Percentiles rank a stretch among this genome's conserved stretches.
Evolutionary conservation across 2,329 filamentous ascomycete species (phyloP).

Genomic region (Colletotrichum salicis): DNA sequence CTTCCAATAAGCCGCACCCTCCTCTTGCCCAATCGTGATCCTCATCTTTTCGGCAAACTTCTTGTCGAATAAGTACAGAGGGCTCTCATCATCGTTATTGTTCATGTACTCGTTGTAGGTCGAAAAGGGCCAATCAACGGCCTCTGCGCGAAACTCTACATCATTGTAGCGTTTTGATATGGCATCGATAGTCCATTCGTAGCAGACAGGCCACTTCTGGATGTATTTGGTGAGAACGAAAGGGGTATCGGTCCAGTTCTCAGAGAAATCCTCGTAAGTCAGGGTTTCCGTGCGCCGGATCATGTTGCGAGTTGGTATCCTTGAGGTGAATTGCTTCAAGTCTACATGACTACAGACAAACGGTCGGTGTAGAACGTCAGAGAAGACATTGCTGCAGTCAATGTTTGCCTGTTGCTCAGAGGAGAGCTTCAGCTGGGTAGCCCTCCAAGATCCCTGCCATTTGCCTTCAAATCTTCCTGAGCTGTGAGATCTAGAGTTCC

Average conservation of each 20-base stretch:
- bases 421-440: conserved; percentile 74
- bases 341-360: conserved; percentile 87
- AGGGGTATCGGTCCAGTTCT: conserved; percentile 80
- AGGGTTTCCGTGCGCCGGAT: conserved; percentile 78
- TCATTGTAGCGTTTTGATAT: conserved; percentile 73
- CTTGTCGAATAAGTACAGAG: conserved; percentile 91
- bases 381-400: conserved; percentile 83
- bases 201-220: conserved; percentile 81
- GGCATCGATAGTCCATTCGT: conserved; percentile 76
- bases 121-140: conserved; percentile 89
- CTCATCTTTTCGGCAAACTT: conserved; percentile 88
- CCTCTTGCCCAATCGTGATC: conserved; percentile 67
- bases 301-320: conserved; percentile 78
- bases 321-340: conserved; percentile 72
- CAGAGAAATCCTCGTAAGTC: conserved; percentile 77
- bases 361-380: conserved; percentile 88
- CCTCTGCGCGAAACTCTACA: conserved; percentile 85
- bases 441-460: conserved; percentile 89
- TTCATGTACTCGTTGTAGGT: conserved; percentile 86
- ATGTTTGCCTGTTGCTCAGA: conserved; percentile 64
- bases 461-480: conserved; percentile 46
- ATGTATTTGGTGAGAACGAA: conserved; percentile 89
- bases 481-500: conserved; percentile 25
- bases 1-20: conserved; percentile 74
- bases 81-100: conserved; percentile 84